Conservation (phyloP, 306 rosid species). For the cucumber (Cucumis sativus) region Cucumber_9930_V3 NC_026658.2:18548001-18548500, state of each 20-base stretch:
- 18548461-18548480: constrained; percentile 99
- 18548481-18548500: constrained; percentile 75
- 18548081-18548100: background rate
- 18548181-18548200: background rate
- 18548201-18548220: background rate
- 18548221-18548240: background rate
- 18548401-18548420: background rate
- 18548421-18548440: background rate
- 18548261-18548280: constrained; percentile 82
- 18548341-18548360: constrained; percentile 90
- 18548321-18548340: constrained; percentile 89
- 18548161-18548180: background rate
- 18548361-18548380: background rate
- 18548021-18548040: background rate
- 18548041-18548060: background rate
- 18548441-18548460: constrained; percentile 99
- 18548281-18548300: constrained; percentile 83
- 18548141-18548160: background rate
- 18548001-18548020: background rate
- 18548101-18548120: background rate
- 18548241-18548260: background rate
- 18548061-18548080: background rate
- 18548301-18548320: constrained; percentile 92
- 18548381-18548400: background rate
- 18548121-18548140: background rate